Conservation (phyloP, 352 stramenopile genomes). For the Phytophthora citricola region DNA sequence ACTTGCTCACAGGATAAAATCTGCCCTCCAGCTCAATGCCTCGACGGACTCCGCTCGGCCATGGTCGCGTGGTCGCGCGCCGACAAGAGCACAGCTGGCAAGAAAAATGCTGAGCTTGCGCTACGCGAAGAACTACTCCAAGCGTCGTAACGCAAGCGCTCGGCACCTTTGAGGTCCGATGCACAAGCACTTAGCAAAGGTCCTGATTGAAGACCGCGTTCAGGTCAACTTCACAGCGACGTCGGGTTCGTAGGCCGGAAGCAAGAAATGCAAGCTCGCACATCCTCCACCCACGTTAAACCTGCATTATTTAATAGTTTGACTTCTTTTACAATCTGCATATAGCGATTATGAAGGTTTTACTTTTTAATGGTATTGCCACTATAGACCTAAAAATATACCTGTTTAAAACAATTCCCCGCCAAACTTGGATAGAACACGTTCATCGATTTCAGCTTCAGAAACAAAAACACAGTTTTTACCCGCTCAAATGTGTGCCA, state of each 20-base stretch:
- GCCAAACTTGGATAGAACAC: neutral
- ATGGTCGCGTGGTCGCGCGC: conserved; percentile 12
- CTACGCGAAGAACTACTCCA: neutral
- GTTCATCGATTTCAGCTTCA: neutral
- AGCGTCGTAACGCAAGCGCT: conserved; percentile 15
- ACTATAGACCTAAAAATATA: neutral
- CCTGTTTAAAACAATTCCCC: neutral
- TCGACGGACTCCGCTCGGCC: conserved; percentile 1
- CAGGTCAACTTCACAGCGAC: conserved; percentile 8
- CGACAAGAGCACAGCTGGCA: conserved; percentile 16
- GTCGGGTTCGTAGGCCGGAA: conserved; percentile 1
- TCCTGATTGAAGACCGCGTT: conserved; percentile 4
- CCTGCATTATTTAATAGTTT: conserved; percentile 1
- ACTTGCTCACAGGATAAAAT: neutral
- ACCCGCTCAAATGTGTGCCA: neutral
- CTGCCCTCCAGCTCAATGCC: neutral
- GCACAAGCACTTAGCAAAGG: too few relatives aligned
- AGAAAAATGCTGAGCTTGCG: conserved; percentile 14
- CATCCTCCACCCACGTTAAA: conserved; percentile 25
- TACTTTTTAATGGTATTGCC: neutral
- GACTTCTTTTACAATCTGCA: neutral
- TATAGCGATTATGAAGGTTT: conserved; percentile 6
- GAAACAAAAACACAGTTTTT: conserved; percentile 13
- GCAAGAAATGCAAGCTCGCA: conserved; percentile 22
- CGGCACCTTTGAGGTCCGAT: neutral